Base-by-base conservation (phyloP, 257 asterid genomes). In the Scutellaria baicalensis region DNA sequence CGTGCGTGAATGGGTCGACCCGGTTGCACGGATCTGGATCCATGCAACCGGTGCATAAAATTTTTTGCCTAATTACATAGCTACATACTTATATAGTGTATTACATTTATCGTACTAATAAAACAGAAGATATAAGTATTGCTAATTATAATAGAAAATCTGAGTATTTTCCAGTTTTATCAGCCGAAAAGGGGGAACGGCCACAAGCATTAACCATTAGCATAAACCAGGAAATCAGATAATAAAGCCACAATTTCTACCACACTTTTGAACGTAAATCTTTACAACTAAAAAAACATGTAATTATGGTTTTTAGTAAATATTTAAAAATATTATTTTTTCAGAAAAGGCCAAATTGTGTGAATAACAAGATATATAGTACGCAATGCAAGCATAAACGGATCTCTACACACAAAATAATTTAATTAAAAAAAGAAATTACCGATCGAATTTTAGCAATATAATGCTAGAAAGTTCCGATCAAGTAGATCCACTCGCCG, bases 401-500 rank as follows among this genome's bases (percentile, higher is more conserved):
- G 16, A 27, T 48, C 58, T 12, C 0, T 27, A 1, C 4, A 9
- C 7, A 8, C 49, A 31, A 9, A 27, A 13, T 39, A 3, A 14
- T 27, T n/a, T 2, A 27, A 16, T 3, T 44, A 14, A 55, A 21
- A 4, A 31, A 33, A 20, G 23, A 23, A 6, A 6, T n/a, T n/a
- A n/a, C 31, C 4, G 33, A 27, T 27, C 33, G 6, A 62, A 47
- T 33, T 52, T 2, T 10, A 77, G 40, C 60, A 62, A 81, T n/a
- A n/a, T n/a, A n/a, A n/a, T 77, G 91, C 77, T 56, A n/a, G 82
- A 69, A 58, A 72, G 69, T 42, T 65, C 84, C 12, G 92, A 85
- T 7, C 90, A 91, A 62, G 76, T 80, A 23, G 75, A 75, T 49
- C 94, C 90, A 8, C 66, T 88, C 16, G 69, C 48, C 7, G 78